phyloP scores from a whole-genome alignment of 257 asterid genomes.

The Linderniella brevidens region DNA sequence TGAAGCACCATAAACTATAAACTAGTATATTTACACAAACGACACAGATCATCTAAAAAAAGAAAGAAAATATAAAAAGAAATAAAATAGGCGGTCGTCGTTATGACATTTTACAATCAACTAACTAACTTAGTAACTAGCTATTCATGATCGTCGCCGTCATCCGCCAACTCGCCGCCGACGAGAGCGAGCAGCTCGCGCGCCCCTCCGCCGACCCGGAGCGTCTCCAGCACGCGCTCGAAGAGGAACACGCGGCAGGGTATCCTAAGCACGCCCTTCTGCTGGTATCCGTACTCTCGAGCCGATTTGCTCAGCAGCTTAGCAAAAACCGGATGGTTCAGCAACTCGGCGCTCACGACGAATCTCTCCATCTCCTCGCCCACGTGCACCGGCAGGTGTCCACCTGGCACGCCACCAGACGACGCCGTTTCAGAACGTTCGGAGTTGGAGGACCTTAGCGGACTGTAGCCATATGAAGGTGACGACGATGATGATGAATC shows the following conservation, averaged over 20 bases:
- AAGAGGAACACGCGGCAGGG: conserved; percentile 41
- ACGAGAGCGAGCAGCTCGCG: conserved; percentile 22
- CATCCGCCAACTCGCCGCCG: neutral
- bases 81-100: no score
- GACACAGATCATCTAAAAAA: no score
- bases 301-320: conserved; percentile 31
- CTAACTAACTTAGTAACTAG: no score
- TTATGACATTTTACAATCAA: no score
- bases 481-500: conserved; percentile 19
- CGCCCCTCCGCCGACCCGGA: conserved; percentile 18
- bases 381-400: conserved; percentile 40
- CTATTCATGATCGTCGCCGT: neutral
- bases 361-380: conserved; percentile 53
- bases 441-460: conserved; percentile 12
- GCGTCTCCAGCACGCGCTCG: conserved; percentile 37
- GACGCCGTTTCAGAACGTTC: conserved; percentile 11
- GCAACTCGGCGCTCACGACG: conserved; percentile 31
- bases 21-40: no score
- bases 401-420: conserved; percentile 20
- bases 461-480: conserved; percentile 18
- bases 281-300: conserved; percentile 40
- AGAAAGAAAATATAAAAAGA: no score
- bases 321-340: conserved; percentile 37
- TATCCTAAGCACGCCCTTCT: conserved; percentile 35
- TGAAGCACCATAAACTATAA: no score